These are phyloP conservation scores for Daldinia caldariorum DNA, from an alignment of 495 filamentous ascomycete species.

Conservation along the genomic window DNA sequence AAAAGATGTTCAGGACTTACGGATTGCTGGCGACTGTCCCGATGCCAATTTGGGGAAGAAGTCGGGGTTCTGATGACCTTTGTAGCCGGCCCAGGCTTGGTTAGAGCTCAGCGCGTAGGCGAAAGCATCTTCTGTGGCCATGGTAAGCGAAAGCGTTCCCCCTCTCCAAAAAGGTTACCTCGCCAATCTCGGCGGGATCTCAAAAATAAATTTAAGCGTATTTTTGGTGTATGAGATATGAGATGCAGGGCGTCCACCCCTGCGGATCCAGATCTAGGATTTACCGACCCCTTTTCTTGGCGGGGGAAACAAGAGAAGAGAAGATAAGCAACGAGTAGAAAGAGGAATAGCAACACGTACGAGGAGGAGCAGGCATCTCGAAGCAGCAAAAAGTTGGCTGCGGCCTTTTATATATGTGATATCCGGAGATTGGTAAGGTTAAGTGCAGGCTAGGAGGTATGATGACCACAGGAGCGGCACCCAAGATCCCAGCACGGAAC, in stretches of 20 bases:
- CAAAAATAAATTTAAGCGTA: constrained; percentile 38
- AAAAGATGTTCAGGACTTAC: constrained; percentile 49
- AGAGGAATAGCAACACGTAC: constrained; percentile 30
- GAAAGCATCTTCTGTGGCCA: constrained; percentile 60
- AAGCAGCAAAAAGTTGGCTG: constrained; percentile 17
- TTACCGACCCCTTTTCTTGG: constrained; percentile 27
- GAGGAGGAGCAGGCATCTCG: constrained; percentile 40
- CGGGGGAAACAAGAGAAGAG: constrained; percentile 15
- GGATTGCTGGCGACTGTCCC: constrained; percentile 78
- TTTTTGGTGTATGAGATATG: constrained; percentile 28
- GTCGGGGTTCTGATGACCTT: constrained; percentile 70
- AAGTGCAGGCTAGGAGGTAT: not conserved
- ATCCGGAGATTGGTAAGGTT: constrained; percentile 10
- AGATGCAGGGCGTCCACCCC: constrained; percentile 38
- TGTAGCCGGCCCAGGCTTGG: constrained; percentile 75
- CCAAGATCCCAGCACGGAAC: constrained; percentile 20
- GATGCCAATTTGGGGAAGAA: constrained; percentile 75
- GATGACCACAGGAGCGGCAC: constrained; percentile 25
- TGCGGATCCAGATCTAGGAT: constrained; percentile 38
- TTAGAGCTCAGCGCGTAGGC: constrained; percentile 69
- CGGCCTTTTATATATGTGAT: constrained; percentile 31
- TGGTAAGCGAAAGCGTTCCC: constrained; percentile 41
- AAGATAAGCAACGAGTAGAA: constrained; percentile 8
- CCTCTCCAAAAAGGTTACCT: constrained; percentile 9
- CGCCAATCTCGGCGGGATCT: constrained; percentile 41